A percentile compares a stretch with the other conserved stretches of the same genome.
These are phyloP conservation scores for Diospyros kaki DNA, from an alignment of 148 eudicot species.

Conservation along the genomic window DNA sequence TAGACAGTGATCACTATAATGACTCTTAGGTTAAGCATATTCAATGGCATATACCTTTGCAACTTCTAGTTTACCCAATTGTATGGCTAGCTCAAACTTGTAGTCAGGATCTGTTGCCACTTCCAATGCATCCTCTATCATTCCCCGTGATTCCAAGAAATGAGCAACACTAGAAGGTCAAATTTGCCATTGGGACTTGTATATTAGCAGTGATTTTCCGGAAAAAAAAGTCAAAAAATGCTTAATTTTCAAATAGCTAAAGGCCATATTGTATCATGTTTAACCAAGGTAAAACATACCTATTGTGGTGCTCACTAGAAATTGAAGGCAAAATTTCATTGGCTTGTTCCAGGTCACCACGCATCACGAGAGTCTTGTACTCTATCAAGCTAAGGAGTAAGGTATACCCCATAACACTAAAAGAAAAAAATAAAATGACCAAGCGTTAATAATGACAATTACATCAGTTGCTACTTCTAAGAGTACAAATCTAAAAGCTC, in stretches of 20 bases:
- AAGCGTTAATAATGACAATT: no score
- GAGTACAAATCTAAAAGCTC: constrained; percentile 24
- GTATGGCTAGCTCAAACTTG: constrained; percentile 93
- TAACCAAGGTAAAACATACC: constrained; percentile 28
- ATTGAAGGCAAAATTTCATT: constrained; percentile 72
- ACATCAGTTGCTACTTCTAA: background rate
- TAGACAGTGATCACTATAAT: no score
- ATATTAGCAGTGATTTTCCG: no score
- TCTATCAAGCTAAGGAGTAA: constrained; percentile 85
- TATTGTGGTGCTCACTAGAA: constrained; percentile 91
- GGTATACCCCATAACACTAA: constrained; percentile 85
- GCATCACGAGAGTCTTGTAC: constrained; percentile 97
- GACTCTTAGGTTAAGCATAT: no score
- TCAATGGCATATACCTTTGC: constrained; percentile 44
- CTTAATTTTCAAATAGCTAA: no score
- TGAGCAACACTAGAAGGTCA: constrained; percentile 62
- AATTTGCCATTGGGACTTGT: no score
- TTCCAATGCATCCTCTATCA: constrained; percentile 87
- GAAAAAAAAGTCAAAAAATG: no score
- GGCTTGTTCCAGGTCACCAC: constrained; percentile 85
- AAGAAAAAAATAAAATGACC: background rate
- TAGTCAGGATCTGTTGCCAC: constrained; percentile 96
- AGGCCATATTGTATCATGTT: no score
- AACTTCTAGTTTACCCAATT: constrained; percentile 71
- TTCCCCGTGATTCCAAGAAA: constrained; percentile 88